phyloP scores from a whole-genome alignment of 768 basidiomycete species.

The Tulasnella calospora region DNA sequence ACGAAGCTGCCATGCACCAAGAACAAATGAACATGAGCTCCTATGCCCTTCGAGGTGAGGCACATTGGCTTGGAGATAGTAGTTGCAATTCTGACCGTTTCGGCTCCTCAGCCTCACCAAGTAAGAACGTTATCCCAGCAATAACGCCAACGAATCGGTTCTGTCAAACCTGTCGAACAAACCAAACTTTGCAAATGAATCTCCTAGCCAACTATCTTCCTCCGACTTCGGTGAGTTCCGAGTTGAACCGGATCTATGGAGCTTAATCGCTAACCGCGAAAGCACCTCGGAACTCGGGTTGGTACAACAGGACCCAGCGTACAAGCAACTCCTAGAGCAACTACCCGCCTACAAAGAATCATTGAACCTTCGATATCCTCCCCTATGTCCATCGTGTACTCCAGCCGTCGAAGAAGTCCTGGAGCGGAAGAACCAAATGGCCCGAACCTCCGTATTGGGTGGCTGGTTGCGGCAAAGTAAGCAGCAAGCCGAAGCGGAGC shows the following conservation, averaged over 20 bases:
- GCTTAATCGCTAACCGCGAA: background rate
- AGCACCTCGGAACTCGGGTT: background rate
- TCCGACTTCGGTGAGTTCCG: slow-evolving; percentile 56
- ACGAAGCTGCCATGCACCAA: slow-evolving; percentile 86
- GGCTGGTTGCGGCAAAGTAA: slow-evolving; percentile 60
- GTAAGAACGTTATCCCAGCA: slow-evolving; percentile 63
- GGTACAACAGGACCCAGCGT: slow-evolving; percentile 60
- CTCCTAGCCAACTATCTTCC: slow-evolving; percentile 88
- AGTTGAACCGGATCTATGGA: background rate
- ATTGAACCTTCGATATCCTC: slow-evolving; percentile 78
- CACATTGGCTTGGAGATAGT: background rate
- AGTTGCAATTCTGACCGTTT: background rate
- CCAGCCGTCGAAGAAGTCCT: slow-evolving; percentile 82
- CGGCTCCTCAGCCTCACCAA: slow-evolving; percentile 52
- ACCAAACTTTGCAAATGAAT: slow-evolving; percentile 81
- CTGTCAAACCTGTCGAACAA: slow-evolving; percentile 87
- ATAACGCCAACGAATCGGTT: slow-evolving; percentile 48
- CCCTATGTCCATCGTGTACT: slow-evolving; percentile 70
- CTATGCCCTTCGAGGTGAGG: slow-evolving; percentile 65
- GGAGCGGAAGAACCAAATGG: slow-evolving; percentile 71
- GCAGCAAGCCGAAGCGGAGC: slow-evolving; percentile 44
- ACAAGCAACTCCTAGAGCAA: slow-evolving; percentile 54
- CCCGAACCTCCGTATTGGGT: slow-evolving; percentile 68
- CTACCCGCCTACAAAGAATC: slow-evolving; percentile 70
- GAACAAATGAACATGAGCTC: slow-evolving; percentile 62